phyloP scores from a whole-genome alignment of 306 rosid genomes.

The Argentina anserina region DNA sequence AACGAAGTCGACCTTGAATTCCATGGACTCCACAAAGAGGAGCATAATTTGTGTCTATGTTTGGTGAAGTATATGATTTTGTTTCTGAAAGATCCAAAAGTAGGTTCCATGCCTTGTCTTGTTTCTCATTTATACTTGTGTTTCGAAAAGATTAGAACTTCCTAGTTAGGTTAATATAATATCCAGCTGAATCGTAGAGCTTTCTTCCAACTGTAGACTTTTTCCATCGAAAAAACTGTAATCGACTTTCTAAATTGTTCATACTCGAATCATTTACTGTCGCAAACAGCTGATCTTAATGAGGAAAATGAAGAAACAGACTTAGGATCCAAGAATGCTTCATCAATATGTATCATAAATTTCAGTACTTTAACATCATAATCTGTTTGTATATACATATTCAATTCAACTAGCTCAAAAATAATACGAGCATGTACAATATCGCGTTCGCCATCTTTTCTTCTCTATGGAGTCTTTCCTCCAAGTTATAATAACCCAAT shows the following conservation, averaged over 20 bases:
- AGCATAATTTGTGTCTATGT: neutral
- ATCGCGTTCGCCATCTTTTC: neutral
- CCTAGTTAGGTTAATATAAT: no score
- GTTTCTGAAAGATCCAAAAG: neutral
- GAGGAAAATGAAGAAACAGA: no score
- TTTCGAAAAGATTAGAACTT: neutral
- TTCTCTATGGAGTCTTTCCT: slow-evolving; percentile 4
- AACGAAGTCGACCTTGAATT: neutral
- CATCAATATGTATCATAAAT: no score
- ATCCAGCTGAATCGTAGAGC: neutral
- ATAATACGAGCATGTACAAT: neutral
- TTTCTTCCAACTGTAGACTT: neutral
- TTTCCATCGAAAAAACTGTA: no score
- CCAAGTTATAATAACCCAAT: neutral
- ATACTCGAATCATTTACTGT: no score
- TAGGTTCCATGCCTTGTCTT: neutral
- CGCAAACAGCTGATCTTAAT: no score
- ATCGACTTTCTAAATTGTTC: neutral
- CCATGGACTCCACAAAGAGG: slow-evolving; percentile 6
- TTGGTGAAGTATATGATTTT: neutral
- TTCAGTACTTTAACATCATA: no score
- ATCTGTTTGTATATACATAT: neutral
- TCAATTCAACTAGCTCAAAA: neutral
- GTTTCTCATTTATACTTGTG: neutral
- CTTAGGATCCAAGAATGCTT: no score